Percentiles rank a stretch among this genome's conserved stretches.
Conservation (phyloP, 2,329 filamentous ascomycete genomes). For the Penicillium brevicompactum region DNA sequence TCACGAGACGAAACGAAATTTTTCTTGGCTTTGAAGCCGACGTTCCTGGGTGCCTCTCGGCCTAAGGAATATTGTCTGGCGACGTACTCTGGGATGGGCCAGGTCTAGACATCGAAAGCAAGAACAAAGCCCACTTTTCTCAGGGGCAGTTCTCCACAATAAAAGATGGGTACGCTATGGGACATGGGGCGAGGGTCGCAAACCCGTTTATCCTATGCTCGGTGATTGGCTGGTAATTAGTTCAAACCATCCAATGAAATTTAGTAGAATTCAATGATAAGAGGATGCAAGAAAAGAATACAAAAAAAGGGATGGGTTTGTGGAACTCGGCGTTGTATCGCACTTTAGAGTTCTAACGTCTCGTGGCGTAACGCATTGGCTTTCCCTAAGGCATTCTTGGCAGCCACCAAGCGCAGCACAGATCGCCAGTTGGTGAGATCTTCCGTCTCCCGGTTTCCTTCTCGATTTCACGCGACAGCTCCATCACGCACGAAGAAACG, state of each 20-base stretch:
- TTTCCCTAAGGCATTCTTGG: neutral
- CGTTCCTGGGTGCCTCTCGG: neutral
- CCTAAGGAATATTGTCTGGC: neutral
- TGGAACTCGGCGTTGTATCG: neutral
- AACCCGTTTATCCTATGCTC: neutral
- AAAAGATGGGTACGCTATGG: neutral
- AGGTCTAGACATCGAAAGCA: neutral
- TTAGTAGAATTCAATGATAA: neutral
- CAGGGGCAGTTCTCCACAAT: neutral
- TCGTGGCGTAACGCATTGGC: neutral
- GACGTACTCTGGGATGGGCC: neutral
- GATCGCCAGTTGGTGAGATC: neutral
- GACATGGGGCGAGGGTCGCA: neutral
- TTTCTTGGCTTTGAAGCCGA: neutral
- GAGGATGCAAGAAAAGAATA: too few species aligned
- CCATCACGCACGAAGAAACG: neutral
- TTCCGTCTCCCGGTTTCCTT: neutral
- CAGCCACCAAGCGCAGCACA: neutral
- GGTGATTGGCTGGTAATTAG: neutral
- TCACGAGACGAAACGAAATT: neutral
- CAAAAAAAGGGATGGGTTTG: neutral
- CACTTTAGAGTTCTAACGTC: neutral
- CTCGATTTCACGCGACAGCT: neutral
- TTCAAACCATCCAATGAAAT: neutral
- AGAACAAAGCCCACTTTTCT: neutral